Evolutionary conservation across 306 rosid genomes (phyloP).

Genomic region (Senna siamea): DNA sequence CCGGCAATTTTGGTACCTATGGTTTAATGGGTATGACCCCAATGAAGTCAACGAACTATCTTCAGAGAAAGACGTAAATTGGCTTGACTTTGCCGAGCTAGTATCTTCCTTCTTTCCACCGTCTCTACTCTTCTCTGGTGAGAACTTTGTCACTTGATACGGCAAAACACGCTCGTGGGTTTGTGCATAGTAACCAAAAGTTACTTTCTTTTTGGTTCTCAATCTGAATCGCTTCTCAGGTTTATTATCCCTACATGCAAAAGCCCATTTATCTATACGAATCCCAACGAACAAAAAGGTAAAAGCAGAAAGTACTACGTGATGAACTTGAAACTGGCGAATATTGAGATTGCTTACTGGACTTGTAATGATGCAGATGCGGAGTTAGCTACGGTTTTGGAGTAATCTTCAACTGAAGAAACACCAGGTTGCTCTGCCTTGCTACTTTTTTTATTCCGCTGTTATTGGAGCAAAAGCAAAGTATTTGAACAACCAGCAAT

Average conservation of each 20-base stretch:
- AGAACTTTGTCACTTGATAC: conserved; percentile 39
- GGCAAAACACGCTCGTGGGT: conserved; percentile 61
- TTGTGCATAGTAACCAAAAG: conserved; percentile 71
- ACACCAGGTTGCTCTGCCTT: conserved; percentile 49
- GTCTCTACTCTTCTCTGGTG: conserved; percentile 35
- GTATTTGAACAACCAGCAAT: too few relatives aligned
- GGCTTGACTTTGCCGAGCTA: conserved; percentile 38
- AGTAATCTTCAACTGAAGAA: conserved; percentile 41
- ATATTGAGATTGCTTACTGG: conserved; percentile 47
- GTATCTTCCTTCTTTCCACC: conserved; percentile 36
- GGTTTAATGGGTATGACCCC: conserved; percentile 63
- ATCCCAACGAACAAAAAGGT: too few relatives aligned
- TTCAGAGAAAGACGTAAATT: conserved; percentile 62
- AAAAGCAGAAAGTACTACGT: too few relatives aligned
- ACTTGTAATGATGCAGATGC: conserved; percentile 40
- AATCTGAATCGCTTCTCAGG: conserved; percentile 6
- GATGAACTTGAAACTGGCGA: background rate
- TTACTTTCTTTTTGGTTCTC: conserved; percentile 71
- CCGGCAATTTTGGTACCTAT: conserved; percentile 76
- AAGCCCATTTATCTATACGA: conserved; percentile 17
- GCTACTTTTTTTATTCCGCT: conserved; percentile 49
- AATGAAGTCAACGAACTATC: conserved; percentile 57
- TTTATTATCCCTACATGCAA: conserved; percentile 45
- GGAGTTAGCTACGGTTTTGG: conserved; percentile 37
- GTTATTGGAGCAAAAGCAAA: background rate